Conservation (phyloP, 2,329 filamentous ascomycete species). For the Tolypocladium tropicale region DNA sequence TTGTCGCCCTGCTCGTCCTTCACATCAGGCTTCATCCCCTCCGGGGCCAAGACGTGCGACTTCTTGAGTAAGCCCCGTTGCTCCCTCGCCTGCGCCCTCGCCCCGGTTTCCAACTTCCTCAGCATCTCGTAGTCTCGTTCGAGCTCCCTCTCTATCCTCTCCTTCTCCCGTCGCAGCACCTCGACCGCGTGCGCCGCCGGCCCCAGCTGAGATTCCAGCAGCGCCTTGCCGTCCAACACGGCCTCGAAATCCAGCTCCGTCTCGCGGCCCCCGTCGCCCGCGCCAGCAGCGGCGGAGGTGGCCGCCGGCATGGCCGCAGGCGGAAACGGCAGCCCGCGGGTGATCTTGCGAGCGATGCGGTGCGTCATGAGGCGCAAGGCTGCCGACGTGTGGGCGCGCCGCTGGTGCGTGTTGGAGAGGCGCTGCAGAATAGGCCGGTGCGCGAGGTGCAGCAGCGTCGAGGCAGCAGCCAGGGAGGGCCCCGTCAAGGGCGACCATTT, state of each 20-base stretch:
- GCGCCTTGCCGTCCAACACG: slow-evolving; percentile 47
- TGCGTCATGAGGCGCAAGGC: slow-evolving; percentile 45
- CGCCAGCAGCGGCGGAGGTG: slow-evolving; percentile 7
- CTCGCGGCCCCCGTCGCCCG: slow-evolving; percentile 33
- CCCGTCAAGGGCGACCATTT: slow-evolving; percentile 54
- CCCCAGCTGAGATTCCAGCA: slow-evolving; percentile 48
- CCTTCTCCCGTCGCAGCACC: slow-evolving; percentile 48
- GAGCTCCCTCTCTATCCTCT: slow-evolving; percentile 43
- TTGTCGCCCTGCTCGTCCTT: slow-evolving; percentile 1
- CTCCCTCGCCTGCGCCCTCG: slow-evolving; percentile 40
- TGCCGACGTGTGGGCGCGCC: slow-evolving; percentile 41
- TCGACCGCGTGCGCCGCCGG: slow-evolving; percentile 53
- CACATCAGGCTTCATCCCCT: slow-evolving; percentile 8
- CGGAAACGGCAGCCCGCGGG: slow-evolving; percentile 56
- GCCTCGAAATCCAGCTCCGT: slow-evolving; percentile 57
- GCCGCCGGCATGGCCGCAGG: slow-evolving; percentile 29
- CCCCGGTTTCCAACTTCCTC: slow-evolving; percentile 42
- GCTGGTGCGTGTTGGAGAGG: slow-evolving; percentile 35
- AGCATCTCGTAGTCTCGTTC: slow-evolving; percentile 44
- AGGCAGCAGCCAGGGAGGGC: slow-evolving; percentile 44
- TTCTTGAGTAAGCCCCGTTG: slow-evolving; percentile 39
- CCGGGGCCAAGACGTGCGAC: slow-evolving; percentile 39
- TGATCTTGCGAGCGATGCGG: slow-evolving; percentile 46
- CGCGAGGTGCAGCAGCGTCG: slow-evolving; percentile 44
- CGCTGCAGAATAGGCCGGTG: slow-evolving; percentile 52